phyloP scores from a whole-genome alignment of 2,329 filamentous ascomycete species.

The Venturia carpophila region DNA sequence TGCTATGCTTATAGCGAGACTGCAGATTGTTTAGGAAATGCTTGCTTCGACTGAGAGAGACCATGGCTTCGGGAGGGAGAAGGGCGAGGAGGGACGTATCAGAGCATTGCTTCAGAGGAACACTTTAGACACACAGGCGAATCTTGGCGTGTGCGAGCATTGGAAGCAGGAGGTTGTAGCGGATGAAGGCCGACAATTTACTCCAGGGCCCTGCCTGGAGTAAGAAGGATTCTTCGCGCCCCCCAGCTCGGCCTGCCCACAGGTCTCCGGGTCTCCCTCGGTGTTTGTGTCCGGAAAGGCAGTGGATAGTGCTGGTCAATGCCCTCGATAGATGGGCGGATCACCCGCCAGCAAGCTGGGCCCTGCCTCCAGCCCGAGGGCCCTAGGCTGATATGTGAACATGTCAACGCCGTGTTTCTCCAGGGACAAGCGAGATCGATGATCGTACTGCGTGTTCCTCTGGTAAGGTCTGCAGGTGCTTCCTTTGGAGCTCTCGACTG shows the following conservation, averaged over 20 bases:
- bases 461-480: background rate
- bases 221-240: constrained; percentile 12
- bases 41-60: background rate
- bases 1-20: background rate
- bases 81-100: constrained; percentile 2
- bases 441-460: background rate
- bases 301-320: constrained; percentile 4
- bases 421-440: background rate
- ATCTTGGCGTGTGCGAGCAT: constrained; percentile 14
- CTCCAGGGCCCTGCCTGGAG: constrained; percentile 15
- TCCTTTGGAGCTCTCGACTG: too few relatives aligned
- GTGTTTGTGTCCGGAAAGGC: constrained; percentile 9
- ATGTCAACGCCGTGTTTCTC: background rate
- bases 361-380: background rate
- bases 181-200: background rate
- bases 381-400: constrained; percentile 4
- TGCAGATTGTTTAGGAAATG: background rate
- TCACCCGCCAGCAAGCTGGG: constrained; percentile 7
- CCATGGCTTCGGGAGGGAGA: background rate
- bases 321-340: constrained; percentile 1
- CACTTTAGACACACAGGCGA: constrained; percentile 4
- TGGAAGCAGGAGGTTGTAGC: constrained; percentile 9
- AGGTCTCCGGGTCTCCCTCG: background rate
- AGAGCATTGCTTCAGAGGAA: background rate
- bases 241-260: background rate